phyloP scores from a whole-genome alignment of 2,329 filamentous ascomycete genomes.

The Thelonectria discophora region DNA sequence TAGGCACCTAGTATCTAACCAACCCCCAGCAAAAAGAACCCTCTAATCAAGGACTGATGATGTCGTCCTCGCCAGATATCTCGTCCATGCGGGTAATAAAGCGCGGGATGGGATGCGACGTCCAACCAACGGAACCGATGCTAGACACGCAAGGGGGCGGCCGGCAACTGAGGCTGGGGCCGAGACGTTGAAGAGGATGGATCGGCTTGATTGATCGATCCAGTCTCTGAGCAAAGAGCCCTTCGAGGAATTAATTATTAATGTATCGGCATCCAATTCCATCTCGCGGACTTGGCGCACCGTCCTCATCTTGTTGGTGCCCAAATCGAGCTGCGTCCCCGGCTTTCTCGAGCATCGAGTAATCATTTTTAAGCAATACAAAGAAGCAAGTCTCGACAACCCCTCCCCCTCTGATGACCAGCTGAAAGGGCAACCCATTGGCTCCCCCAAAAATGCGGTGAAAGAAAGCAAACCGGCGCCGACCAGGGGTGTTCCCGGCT shows the following conservation, averaged over 20 bases:
- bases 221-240: neutral
- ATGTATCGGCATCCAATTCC: too few species aligned
- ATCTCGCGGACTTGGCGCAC: neutral
- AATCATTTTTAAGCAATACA: neutral
- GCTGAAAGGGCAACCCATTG: conserved; percentile 30
- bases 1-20: too few species aligned
- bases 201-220: neutral
- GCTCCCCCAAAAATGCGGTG: conserved; percentile 41
- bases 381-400: neutral
- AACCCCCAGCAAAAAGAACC: too few species aligned
- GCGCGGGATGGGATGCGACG: too few species aligned
- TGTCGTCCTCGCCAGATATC: conserved; percentile 5
- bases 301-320: conserved; percentile 12
- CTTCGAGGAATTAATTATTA: too few species aligned
- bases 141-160: conserved; percentile 15
- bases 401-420: conserved; percentile 1
- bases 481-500: conserved; percentile 39
- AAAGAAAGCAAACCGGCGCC: conserved; percentile 36
- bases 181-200: conserved; percentile 20
- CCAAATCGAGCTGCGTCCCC: neutral
- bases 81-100: conserved; percentile 12
- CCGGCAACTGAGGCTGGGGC: conserved; percentile 18
- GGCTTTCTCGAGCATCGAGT: neutral
- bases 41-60: conserved; percentile 13
- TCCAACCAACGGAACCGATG: conserved; percentile 1